These are phyloP conservation scores for Ambrosiella beaveri DNA, from an alignment of 2,329 filamentous ascomycete species.

Conservation along the genomic window DNA sequence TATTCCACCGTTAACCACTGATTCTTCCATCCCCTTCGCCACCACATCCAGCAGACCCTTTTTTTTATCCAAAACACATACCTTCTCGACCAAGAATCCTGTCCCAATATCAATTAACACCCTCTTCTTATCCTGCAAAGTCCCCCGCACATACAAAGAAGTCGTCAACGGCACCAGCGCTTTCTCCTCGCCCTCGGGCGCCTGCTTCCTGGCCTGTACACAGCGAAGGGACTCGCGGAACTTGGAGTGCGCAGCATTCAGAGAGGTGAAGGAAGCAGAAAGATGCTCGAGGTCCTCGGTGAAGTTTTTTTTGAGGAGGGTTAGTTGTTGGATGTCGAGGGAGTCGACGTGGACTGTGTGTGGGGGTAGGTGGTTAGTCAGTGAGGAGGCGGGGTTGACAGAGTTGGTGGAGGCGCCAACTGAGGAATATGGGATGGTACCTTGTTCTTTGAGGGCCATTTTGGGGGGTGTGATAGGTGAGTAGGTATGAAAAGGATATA, in stretches of 20 bases:
- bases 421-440: neutral
- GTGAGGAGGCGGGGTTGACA: neutral
- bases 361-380: neutral
- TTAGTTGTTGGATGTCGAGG: slow-evolving; percentile 71
- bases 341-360: slow-evolving; percentile 43
- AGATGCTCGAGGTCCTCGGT: slow-evolving; percentile 93
- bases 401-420: neutral
- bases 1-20: slow-evolving; percentile 16
- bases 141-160: slow-evolving; percentile 83
- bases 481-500: neutral
- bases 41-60: neutral
- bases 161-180: slow-evolving; percentile 90
- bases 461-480: neutral
- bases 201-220: slow-evolving; percentile 34
- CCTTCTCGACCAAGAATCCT: slow-evolving; percentile 90
- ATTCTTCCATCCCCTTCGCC: neutral
- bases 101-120: slow-evolving; percentile 89
- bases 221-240: slow-evolving; percentile 79
- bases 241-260: slow-evolving; percentile 76
- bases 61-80: slow-evolving; percentile 18
- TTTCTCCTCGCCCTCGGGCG: slow-evolving; percentile 24
- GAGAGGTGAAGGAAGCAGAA: slow-evolving; percentile 72
- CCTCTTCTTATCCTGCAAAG: slow-evolving; percentile 52
- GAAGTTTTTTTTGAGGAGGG: slow-evolving; percentile 84
- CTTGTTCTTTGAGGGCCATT: neutral